These are phyloP conservation scores for Fusarium albosuccineum DNA, from an alignment of 2,329 filamentous ascomycete species.

Conservation along the genomic window DNA sequence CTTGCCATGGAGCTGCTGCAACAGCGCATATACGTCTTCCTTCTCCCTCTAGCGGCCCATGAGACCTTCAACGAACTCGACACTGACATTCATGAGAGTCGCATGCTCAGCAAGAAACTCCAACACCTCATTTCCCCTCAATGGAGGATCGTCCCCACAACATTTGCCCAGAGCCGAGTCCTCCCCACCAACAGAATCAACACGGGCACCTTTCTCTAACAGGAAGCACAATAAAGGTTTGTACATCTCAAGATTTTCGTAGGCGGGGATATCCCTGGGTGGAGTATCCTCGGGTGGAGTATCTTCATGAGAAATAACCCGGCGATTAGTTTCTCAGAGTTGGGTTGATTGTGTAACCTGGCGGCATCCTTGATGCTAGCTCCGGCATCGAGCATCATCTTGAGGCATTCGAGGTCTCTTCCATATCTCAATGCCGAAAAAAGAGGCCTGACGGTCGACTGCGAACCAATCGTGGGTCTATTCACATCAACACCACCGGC, in stretches of 20 bases:
- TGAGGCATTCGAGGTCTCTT: slow-evolving; percentile 10
- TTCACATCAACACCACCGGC: slow-evolving; percentile 7
- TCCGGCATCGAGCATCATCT: slow-evolving; percentile 11
- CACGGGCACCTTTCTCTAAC: not conserved
- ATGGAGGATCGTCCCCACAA: not conserved
- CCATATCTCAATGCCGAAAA: not conserved
- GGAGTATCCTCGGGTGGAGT: too few relatives aligned
- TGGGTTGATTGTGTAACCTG: not conserved
- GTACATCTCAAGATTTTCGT: not conserved
- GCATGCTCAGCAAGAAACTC: slow-evolving; percentile 17
- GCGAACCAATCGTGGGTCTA: not conserved
- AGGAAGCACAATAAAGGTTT: not conserved
- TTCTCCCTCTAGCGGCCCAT: not conserved
- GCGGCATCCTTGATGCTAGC: slow-evolving; percentile 6
- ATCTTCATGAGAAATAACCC: not conserved
- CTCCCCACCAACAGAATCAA: not conserved
- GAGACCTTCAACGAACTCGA: not conserved
- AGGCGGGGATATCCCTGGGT: too few relatives aligned
- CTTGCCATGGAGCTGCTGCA: slow-evolving; percentile 2
- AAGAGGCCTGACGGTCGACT: not conserved
- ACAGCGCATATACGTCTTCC: not conserved
- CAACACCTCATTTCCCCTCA: not conserved
- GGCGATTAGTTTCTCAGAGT: not conserved
- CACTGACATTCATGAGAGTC: not conserved
- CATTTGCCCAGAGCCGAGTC: not conserved